Percentiles rank a stretch among this genome's conserved stretches.
Conservation (phyloP, 1,139 yeast genomes). For the Dujonia santamariae region DNA sequence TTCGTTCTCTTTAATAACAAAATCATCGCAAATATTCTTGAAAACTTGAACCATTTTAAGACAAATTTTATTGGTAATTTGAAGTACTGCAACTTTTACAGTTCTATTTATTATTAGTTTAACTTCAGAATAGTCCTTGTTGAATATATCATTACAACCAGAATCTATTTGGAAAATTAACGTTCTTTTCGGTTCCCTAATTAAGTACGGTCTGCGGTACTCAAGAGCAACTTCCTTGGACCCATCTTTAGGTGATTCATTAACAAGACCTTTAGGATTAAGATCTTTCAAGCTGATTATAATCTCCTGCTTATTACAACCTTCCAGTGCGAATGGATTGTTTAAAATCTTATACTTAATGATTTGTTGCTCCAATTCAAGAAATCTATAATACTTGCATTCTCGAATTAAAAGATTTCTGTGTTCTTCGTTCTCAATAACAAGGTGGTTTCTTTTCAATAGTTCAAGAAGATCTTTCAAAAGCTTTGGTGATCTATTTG, state of each 20-base stretch:
- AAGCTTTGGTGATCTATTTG: slow-evolving; percentile 53
- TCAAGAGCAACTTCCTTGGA: slow-evolving; percentile 21
- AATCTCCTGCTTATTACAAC: slow-evolving; percentile 54
- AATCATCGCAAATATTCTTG: slow-evolving; percentile 19
- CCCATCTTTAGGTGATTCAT: slow-evolving; percentile 17
- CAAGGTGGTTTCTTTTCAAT: slow-evolving; percentile 51
- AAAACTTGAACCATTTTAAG: slow-evolving; percentile 25
- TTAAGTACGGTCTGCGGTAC: slow-evolving; percentile 59
- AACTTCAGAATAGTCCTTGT: slow-evolving; percentile 20
- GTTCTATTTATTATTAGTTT: slow-evolving; percentile 29
- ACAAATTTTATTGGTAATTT: slow-evolving; percentile 24
- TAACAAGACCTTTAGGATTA: slow-evolving; percentile 37
- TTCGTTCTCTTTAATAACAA: slow-evolving; percentile 16
- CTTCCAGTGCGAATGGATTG: slow-evolving; percentile 47
- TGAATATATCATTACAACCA: slow-evolving; percentile 11
- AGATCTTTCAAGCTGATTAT: slow-evolving; percentile 50
- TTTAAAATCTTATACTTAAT: slow-evolving; percentile 47
- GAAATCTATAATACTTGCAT: slow-evolving; percentile 73
- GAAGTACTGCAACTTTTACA: slow-evolving; percentile 23
- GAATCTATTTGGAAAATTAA: slow-evolving; percentile 56
- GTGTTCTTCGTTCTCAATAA: slow-evolving; percentile 51
- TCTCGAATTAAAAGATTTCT: slow-evolving; percentile 59
- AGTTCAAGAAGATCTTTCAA: slow-evolving; percentile 60
- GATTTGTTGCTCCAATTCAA: slow-evolving; percentile 69
- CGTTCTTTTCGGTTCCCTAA: slow-evolving; percentile 37